Evolutionary conservation across 495 filamentous ascomycete genomes (phyloP).

Genomic region (Penicillium ucsense): DNA sequence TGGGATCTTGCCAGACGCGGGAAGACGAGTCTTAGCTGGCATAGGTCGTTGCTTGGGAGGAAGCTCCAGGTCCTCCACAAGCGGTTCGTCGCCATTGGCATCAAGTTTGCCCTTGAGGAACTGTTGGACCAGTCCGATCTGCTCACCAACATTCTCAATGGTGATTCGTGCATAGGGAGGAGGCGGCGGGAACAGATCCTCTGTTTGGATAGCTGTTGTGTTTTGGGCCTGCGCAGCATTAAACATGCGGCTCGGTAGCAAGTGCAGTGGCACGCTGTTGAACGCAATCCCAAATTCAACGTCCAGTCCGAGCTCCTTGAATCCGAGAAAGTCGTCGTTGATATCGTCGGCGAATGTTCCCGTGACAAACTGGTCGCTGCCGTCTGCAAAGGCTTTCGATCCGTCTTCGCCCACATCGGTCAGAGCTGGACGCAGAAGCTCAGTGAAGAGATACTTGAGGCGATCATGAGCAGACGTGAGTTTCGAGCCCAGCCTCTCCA

Average conservation of each 20-base stretch:
- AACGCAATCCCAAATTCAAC: constrained; percentile 77
- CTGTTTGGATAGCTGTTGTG: constrained; percentile 36
- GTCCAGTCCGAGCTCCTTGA: constrained; percentile 89
- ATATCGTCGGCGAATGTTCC: constrained; percentile 97
- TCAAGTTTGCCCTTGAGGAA: constrained; percentile 87
- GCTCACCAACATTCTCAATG: constrained; percentile 57
- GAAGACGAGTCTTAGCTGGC: constrained; percentile 59
- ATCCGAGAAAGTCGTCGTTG: constrained; percentile 97
- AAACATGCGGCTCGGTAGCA: constrained; percentile 84
- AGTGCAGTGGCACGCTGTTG: constrained; percentile 85
- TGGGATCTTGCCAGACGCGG: constrained; percentile 86
- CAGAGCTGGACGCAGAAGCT: constrained; percentile 84
- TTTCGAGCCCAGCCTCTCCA: constrained; percentile 81
- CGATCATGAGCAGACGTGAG: constrained; percentile 80
- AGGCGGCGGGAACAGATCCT: constrained; percentile 46
- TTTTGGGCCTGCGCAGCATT: constrained; percentile 69
- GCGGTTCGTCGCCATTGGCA: constrained; percentile 66
- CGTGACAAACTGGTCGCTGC: constrained; percentile 92
- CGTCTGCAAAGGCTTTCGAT: constrained; percentile 83
- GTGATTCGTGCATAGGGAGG: constrained; percentile 72
- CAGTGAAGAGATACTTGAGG: constrained; percentile 80
- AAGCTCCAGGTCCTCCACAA: constrained; percentile 91
- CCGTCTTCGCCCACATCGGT: constrained; percentile 73
- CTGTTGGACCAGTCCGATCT: constrained; percentile 77
- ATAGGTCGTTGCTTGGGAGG: constrained; percentile 88